Evolutionary conservation across 257 asterid genomes (phyloP), one percentile per base, ranked within the genome.

Genomic region (Nemophila menziesii): DNA sequence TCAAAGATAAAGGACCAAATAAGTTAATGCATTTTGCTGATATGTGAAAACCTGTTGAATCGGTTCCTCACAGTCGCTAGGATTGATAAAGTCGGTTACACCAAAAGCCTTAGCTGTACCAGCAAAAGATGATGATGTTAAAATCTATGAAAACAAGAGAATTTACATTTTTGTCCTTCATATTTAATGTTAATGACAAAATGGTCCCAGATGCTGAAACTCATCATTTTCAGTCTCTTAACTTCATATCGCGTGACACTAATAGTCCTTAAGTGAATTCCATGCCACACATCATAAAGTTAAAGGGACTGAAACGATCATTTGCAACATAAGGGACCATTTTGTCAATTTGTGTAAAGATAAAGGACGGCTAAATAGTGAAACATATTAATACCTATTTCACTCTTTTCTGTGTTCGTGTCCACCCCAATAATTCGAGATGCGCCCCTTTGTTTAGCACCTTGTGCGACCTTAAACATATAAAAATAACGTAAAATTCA

Each of bases 341-440:
- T 15, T 11, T n/a, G 11, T 36, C 21, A 11, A 29, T 42, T 42
- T 20, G 44, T 18, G 26, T 37, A 48, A 50, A 42, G 22, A 43
- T 33, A 16, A 27, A 33, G 33, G 23, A 39, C n/a, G n/a, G n/a
- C n/a, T n/a, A n/a, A n/a, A n/a, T n/a, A 27, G 49, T 11, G 41
- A 41, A 34, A 37, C 11, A 21, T 20, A 37, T 45, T 44, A 50
- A 33, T 39, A 83, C 97, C 97, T 62, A 10, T 75, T 54, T 71
- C 82, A 8, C 65, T 66, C 74, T 78, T 83, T 20, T 67, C 77
- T 3, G 80, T 70, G 51, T 78, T 84, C 15, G 63, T 71, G 77
- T 89, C 97, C 38, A 89, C 75, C 6, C 97, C 97, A 51, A 89
- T 80, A 51, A 89, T 75, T 61, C 64, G 75, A 60, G 93, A 80